Evolutionary conservation across 192 early-diverging fungal species (phyloP).

Genomic region (Coemansia sp.): DNA sequence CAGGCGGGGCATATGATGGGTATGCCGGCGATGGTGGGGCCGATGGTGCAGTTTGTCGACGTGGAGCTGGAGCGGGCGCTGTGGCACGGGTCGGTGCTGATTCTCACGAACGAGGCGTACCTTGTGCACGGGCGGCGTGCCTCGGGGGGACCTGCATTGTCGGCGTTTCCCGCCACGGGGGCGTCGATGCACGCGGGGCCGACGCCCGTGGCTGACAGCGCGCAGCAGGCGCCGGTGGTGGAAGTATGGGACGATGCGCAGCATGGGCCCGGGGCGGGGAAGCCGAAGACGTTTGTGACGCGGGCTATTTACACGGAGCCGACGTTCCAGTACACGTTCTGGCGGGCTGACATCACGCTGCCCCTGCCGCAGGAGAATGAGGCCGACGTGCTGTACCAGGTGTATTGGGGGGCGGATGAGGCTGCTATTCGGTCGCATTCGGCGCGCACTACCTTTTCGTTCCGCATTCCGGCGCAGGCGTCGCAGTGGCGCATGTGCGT

Average conservation of each 20-base stretch:
- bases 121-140: conserved; percentile 30
- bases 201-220: conserved; percentile 8
- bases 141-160: conserved; percentile 5
- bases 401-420: conserved; percentile 49
- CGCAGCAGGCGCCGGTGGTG: conserved; percentile 11
- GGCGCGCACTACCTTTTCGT: conserved; percentile 35
- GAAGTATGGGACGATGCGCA: conserved; percentile 53
- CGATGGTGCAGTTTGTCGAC: conserved; percentile 52
- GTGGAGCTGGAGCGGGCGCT: conserved; percentile 45
- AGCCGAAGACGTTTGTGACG: conserved; percentile 45
- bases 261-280: conserved; percentile 49
- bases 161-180: conserved; percentile 4
- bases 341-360: conserved; percentile 40
- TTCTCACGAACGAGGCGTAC: conserved; percentile 49
- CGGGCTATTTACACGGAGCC: conserved; percentile 50
- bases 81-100: conserved; percentile 50
- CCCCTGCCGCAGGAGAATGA: conserved; percentile 43
- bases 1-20: conserved; percentile 13
- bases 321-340: conserved; percentile 52
- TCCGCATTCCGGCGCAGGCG: conserved; percentile 49
- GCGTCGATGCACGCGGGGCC: conserved; percentile 34
- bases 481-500: conserved; percentile 52
- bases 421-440: conserved; percentile 38
- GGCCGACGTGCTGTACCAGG: conserved; percentile 40
- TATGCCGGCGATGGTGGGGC: conserved; percentile 34